Percentiles rank a stretch among this genome's conserved stretches.
These are phyloP conservation scores for Phytophthora sp. DNA, from an alignment of 352 stramenopile genomes.

Conservation along the genomic window DNA sequence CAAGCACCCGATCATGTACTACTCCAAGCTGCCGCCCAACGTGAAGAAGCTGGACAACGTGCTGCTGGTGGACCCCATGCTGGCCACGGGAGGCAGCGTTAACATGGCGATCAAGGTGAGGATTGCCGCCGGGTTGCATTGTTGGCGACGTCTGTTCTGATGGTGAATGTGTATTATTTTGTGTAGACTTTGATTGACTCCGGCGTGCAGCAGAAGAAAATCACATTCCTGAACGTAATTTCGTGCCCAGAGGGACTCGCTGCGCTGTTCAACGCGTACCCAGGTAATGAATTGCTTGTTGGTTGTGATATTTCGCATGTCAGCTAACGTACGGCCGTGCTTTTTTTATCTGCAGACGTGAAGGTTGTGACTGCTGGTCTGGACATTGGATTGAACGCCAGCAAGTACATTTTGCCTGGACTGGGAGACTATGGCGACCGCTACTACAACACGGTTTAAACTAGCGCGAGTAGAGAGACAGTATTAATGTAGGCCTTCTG, in stretches of 20 bases:
- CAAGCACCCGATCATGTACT: slow-evolving; percentile 92
- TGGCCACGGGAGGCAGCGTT: slow-evolving; percentile 92
- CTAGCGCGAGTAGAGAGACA: not conserved
- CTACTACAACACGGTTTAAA: slow-evolving; percentile 86
- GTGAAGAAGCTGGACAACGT: slow-evolving; percentile 86
- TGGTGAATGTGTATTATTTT: not conserved
- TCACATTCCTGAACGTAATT: slow-evolving; percentile 96
- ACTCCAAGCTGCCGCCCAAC: slow-evolving; percentile 93
- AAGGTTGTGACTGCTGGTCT: slow-evolving; percentile 85
- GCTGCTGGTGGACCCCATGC: slow-evolving; percentile 97
- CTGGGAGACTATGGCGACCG: slow-evolving; percentile 96
- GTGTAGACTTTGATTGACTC: slow-evolving; percentile 79
- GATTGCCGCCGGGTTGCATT: not conserved
- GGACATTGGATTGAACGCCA: slow-evolving; percentile 90
- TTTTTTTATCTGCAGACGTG: slow-evolving; percentile 37
- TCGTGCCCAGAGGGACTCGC: slow-evolving; percentile 91
- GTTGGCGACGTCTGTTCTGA: slow-evolving; percentile 3
- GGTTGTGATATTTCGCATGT: not conserved
- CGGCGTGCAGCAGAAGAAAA: slow-evolving; percentile 88
- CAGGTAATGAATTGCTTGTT: slow-evolving; percentile 37
- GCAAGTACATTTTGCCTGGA: slow-evolving; percentile 97
- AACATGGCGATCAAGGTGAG: slow-evolving; percentile 90
- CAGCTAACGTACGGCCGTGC: slow-evolving; percentile 1
- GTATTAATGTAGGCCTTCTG: slow-evolving; percentile 19
- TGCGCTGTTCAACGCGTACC: slow-evolving; percentile 74